Conservation (phyloP, 2,329 filamentous ascomycete genomes). For the Fusarium camptoceras region DNA sequence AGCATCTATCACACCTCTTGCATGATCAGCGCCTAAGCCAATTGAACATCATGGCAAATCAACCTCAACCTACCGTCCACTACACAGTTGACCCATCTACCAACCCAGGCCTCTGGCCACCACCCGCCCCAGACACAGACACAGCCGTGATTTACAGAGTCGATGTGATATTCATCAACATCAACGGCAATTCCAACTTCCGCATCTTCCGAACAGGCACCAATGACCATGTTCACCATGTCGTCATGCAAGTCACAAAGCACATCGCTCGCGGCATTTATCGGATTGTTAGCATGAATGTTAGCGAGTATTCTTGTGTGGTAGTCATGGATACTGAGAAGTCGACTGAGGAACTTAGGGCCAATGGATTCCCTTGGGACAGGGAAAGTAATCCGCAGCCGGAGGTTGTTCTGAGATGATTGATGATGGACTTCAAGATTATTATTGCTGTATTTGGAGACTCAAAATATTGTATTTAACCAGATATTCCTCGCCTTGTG, state of each 20-base stretch:
- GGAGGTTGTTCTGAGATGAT: neutral
- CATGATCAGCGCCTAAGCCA: neutral
- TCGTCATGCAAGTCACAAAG: neutral
- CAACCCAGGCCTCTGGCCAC: neutral
- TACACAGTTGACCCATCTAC: conserved; percentile 9
- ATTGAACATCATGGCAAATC: neutral
- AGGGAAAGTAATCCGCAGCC: neutral
- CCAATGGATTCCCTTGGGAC: conserved; percentile 1
- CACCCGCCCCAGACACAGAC: neutral
- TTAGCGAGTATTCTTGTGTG: neutral
- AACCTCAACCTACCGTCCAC: neutral
- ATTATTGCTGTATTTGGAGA: too few species aligned
- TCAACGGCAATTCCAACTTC: neutral
- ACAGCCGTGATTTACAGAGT: neutral
- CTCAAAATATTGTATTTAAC: too few species aligned
- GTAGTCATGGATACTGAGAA: neutral
- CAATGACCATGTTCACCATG: conserved; percentile 4
- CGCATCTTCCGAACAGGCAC: neutral
- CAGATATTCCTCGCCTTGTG: too few species aligned
- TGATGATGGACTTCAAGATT: too few species aligned
- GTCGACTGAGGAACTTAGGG: neutral
- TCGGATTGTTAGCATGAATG: neutral
- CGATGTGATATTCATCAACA: neutral
- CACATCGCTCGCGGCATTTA: neutral
- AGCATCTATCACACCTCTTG: too few species aligned